Conservation (phyloP, 1,284 basidiomycete genomes). For the Ceratobasidium sp. region DNA sequence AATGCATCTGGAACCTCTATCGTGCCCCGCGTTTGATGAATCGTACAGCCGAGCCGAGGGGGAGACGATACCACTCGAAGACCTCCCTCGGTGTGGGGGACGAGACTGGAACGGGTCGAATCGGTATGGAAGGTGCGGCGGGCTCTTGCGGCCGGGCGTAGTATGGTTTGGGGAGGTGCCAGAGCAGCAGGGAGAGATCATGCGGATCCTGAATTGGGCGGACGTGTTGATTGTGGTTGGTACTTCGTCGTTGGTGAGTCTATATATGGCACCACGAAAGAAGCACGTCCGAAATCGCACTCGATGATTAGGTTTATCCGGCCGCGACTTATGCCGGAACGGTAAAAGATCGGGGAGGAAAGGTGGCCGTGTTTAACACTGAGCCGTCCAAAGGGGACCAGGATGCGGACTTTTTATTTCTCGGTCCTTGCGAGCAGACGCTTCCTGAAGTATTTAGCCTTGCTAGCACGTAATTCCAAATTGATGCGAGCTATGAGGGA, state of each 20-base stretch:
- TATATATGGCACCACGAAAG: slow-evolving; percentile 5
- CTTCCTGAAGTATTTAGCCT: slow-evolving; percentile 51
- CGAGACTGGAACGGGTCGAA: slow-evolving; percentile 30
- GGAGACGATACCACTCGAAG: slow-evolving; percentile 59
- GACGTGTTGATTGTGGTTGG: slow-evolving; percentile 73
- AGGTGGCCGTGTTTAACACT: slow-evolving; percentile 72
- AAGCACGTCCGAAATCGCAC: not conserved
- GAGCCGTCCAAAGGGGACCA: slow-evolving; percentile 62
- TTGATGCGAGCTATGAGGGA: not conserved
- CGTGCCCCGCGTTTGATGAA: slow-evolving; percentile 65
- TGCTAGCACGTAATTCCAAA: not conserved
- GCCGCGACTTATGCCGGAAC: slow-evolving; percentile 61
- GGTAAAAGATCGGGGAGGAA: slow-evolving; percentile 60
- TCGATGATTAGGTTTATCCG: slow-evolving; percentile 59
- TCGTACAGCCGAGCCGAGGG: slow-evolving; percentile 60
- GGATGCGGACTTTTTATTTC: slow-evolving; percentile 64
- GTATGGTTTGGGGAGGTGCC: slow-evolving; percentile 75
- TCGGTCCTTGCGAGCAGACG: slow-evolving; percentile 63
- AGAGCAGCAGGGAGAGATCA: slow-evolving; percentile 61
- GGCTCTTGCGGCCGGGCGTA: slow-evolving; percentile 69
- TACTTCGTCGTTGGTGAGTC: slow-evolving; percentile 68
- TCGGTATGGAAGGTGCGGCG: slow-evolving; percentile 59
- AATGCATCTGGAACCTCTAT: slow-evolving; percentile 62
- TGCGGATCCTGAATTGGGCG: slow-evolving; percentile 61
- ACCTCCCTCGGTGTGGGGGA: slow-evolving; percentile 64